Conservation (phyloP, 257 asterid species). For the Jacaranda copaia region DNA sequence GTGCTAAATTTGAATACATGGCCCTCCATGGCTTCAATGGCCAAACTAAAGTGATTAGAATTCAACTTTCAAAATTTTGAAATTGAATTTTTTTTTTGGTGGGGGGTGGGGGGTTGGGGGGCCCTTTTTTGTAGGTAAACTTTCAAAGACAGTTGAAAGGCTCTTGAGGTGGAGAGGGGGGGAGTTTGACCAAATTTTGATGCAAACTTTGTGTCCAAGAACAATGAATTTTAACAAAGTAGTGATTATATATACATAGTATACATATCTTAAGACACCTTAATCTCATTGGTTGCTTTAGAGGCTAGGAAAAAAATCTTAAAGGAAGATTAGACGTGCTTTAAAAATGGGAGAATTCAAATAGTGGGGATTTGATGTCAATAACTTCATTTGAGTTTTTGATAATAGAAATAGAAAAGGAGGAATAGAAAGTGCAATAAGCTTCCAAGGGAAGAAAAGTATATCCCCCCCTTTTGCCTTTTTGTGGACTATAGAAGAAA, state of each 20-base stretch:
- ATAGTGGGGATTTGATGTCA: not conserved
- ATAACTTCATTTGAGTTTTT: not conserved
- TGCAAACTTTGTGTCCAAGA: slow-evolving; percentile 38
- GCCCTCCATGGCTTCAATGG: not conserved
- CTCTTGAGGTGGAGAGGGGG: not conserved
- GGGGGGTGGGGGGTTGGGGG: not conserved
- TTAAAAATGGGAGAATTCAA: slow-evolving; percentile 4
- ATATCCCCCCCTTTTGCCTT: too few relatives aligned
- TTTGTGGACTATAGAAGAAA: not conserved
- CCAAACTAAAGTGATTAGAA: not conserved
- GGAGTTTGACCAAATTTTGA: slow-evolving; percentile 32
- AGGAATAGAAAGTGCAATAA: not conserved
- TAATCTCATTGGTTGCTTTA: not conserved
- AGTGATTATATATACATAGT: not conserved
- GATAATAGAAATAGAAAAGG: not conserved
- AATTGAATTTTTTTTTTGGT: not conserved
- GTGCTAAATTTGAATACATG: not conserved
- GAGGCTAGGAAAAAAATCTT: slow-evolving; percentile 6
- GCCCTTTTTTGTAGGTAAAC: not conserved
- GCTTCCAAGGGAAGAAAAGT: too few relatives aligned
- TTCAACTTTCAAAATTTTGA: slow-evolving; percentile 29
- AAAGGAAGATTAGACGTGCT: slow-evolving; percentile 12
- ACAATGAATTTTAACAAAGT: slow-evolving; percentile 41
- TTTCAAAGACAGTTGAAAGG: slow-evolving; percentile 26
- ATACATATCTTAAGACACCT: not conserved